Evolutionary conservation across 257 asterid genomes (phyloP).

Genomic region (Sherardia arvensis): DNA sequence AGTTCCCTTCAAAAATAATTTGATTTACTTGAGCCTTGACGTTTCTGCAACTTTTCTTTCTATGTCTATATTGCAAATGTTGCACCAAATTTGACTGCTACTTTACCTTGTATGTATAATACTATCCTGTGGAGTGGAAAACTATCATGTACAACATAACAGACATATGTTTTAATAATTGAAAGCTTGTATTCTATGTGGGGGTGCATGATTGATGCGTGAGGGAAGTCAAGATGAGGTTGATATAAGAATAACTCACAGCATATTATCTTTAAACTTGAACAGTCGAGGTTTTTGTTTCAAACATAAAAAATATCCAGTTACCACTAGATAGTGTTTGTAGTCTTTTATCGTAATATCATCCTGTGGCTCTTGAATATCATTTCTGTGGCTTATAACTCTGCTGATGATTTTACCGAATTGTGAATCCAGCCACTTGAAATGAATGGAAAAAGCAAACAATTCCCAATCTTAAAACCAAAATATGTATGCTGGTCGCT

Average conservation of each 20-base stretch:
- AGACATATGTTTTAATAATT: not conserved
- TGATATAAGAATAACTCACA: not conserved
- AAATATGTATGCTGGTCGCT: not conserved
- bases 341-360: not conserved
- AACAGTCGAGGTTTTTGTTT: no score
- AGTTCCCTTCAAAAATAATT: not conserved
- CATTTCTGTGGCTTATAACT: not conserved
- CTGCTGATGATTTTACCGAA: not conserved
- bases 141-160: not conserved
- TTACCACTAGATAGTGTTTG: not conserved
- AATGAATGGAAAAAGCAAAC: not conserved
- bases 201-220: not conserved
- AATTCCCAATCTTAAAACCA: not conserved
- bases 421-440: not conserved
- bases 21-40: not conserved
- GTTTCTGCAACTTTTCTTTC: not conserved
- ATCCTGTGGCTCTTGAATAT: not conserved
- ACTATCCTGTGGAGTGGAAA: not conserved
- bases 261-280: not conserved
- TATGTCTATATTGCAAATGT: not conserved
- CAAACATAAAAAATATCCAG: not conserved
- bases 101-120: not conserved
- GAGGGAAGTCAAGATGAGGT: not conserved
- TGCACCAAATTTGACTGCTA: not conserved
- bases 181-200: not conserved